Evolutionary conservation across 2,329 filamentous ascomycete species (phyloP), one percentile per base, ranked within the genome.

Genomic region (Fusarium odoratissimum): DNA sequence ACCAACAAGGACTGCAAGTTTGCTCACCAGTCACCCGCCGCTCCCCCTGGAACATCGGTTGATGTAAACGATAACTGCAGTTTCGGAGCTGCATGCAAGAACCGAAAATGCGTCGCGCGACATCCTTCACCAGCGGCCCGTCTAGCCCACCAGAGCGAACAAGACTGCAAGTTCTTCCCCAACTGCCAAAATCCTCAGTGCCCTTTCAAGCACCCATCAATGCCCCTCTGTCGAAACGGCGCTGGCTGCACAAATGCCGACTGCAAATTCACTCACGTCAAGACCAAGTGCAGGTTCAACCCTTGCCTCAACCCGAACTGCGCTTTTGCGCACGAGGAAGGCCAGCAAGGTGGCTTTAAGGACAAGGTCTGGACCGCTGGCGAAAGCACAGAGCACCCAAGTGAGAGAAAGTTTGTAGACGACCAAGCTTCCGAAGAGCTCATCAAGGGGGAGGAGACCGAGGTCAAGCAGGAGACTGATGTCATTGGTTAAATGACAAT

Each of bases 41-140:
- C 95, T 37, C 92, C 94, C 7, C 91, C 92, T 5, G 93, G 92
- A 33, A 89, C 89, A 5, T 88, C 91, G 0, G 87, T 98, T 64
- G 96, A 98, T 80, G 87, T 95, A 74, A 89, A 87, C 65, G 94
- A 97, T 77, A 86, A 88, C 23, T 99, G 96, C 84, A 89, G 89
- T 23, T 98, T 93, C 77, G 95, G 95, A 25, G 94, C 91, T 5
- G 95, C 95, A 13, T 99, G 96, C 90, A 97, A 96, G 84, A 99
- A 98, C 86, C 89, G 90, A 78, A 98, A 98, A 84, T 99, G 96
- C 79, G 93, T 93, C 13, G 95, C 89, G 35, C 93, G 94, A 66
- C 96, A 99, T 82, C 96, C 96, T 5, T 98, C 95, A 11, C 96
- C 96, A 3, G 95, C 95, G 10, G 89, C 93, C 75, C 93, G 91